Base-by-base conservation (phyloP, 176 grass and related monocot species). In the Eleusine coracana region DNA sequence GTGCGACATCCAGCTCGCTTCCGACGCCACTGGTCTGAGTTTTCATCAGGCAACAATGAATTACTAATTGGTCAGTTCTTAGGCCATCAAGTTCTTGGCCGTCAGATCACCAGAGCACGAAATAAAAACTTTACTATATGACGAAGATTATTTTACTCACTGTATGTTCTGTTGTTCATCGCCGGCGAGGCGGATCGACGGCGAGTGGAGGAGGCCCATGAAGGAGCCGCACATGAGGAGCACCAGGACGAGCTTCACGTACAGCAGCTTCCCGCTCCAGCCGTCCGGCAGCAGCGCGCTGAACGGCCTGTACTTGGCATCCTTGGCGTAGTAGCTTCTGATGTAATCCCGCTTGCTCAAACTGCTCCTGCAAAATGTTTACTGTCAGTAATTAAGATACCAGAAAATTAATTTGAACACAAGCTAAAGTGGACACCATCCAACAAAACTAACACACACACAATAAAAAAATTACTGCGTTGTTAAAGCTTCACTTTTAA, bases 211-310 rank as follows among this genome's bases (percentile, higher is more conserved):
- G 13, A 92, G 82, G 38, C 83, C 76, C 78, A 92, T 67, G 73
- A 92, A 88, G 90, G 79, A 88, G 62, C 86, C 86, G 71, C 86
- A 92, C 83, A 82, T 86, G 62, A 92, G 86, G 44, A 92, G 36
- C 15, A 83, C 37, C 41, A 92, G 90, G 14, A 88, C 86, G 10
- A 92, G 83, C 79, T 88, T 92, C 4, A 92, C 49, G 40, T 82
- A 92, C 1, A 85, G 46, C 62, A 92, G 60, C 70, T 92, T 92
- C 78, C 78, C 27, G 44, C 79, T 77, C 2, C 29, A 74, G 60
- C 90, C 76, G 5, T 88, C 62, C 0, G 68, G 83, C 21, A 92
- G 46, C 13, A 92, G 51, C 2, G 74, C 64, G 45, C 73, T 75
- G 52, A 88, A 79, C 2, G 86, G 83, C 69, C 20, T 88, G 86